Evolutionary conservation across 345 rosid species (phyloP).

Genomic region (Eucalyptus marginata): DNA sequence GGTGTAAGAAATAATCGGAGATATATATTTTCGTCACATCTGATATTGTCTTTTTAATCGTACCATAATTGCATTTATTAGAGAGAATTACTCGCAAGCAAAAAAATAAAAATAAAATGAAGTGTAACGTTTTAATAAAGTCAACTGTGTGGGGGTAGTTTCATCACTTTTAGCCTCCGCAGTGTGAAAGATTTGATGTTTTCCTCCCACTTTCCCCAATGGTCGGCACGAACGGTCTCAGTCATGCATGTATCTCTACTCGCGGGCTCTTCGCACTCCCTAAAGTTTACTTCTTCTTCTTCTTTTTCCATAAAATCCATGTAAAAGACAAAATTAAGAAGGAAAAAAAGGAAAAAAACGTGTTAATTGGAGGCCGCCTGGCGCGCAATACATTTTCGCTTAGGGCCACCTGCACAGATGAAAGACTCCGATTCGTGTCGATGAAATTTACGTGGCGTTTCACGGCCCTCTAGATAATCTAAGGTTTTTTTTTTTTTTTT

Average conservation of each 20-base stretch:
- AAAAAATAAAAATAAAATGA: not conserved
- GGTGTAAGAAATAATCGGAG: rapidly evolving
- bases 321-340: not conserved
- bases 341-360: not conserved
- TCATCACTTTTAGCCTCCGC: not conserved
- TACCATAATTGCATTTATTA: not conserved
- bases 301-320: not conserved
- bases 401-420: not conserved
- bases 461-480: not conserved
- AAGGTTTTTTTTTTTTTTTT: rapidly evolving
- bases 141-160: not conserved
- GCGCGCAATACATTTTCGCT: not conserved
- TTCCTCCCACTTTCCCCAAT: not conserved
- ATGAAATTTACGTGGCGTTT: not conserved
- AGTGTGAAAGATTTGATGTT: not conserved
- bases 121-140: not conserved
- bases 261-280: not conserved
- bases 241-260: not conserved
- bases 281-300: not conserved
- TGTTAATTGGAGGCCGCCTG: not conserved
- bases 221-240: not conserved
- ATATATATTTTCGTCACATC: rapidly evolving
- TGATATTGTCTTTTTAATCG: not conserved
- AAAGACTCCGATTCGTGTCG: not conserved
- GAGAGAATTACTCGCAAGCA: not conserved